Percentiles rank a stretch among this genome's conserved stretches.
Evolutionary conservation across 1,284 basidiomycete genomes (phyloP).

Genomic region (Ceratobasidium sp.): DNA sequence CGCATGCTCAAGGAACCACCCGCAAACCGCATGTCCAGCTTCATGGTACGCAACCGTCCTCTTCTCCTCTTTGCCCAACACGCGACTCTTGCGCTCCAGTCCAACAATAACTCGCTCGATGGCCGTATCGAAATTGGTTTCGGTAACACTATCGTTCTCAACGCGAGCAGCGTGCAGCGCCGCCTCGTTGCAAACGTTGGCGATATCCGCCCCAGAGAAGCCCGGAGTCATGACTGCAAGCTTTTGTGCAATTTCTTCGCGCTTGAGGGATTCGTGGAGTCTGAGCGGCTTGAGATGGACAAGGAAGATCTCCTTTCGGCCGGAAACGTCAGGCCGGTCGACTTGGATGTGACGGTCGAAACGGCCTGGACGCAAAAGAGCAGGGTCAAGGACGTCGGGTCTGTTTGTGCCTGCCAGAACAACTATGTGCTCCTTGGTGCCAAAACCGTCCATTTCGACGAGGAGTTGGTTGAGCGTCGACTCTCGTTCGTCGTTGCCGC

Average conservation of each 20-base stretch:
- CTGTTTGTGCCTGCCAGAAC: slow-evolving; percentile 97
- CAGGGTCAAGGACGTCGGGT: slow-evolving; percentile 94
- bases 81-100: slow-evolving; percentile 93
- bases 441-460: slow-evolving; percentile 99
- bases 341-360: slow-evolving; percentile 98
- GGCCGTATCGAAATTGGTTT: slow-evolving; percentile 94
- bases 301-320: slow-evolving; percentile 93
- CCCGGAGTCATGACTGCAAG: slow-evolving; percentile 96
- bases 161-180: slow-evolving; percentile 94
- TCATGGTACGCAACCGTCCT: slow-evolving; percentile 99
- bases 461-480: slow-evolving; percentile 97
- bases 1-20: slow-evolving; percentile 98
- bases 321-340: slow-evolving; percentile 94
- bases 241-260: slow-evolving; percentile 84
- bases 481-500: slow-evolving; percentile 98
- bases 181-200: slow-evolving; percentile 98
- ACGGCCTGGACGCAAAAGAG: slow-evolving; percentile 95
- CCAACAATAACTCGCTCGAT: slow-evolving; percentile 99
- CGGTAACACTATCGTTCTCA: slow-evolving; percentile 82
- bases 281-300: slow-evolving; percentile 93
- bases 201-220: slow-evolving; percentile 98
- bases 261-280: slow-evolving; percentile 70
- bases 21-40: slow-evolving; percentile 97
- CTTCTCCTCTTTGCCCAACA: slow-evolving; percentile 96
- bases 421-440: slow-evolving; percentile 95